These are phyloP conservation scores for Podospora fimiseda DNA, from an alignment of 495 filamentous ascomycete species.

Conservation along the genomic window DNA sequence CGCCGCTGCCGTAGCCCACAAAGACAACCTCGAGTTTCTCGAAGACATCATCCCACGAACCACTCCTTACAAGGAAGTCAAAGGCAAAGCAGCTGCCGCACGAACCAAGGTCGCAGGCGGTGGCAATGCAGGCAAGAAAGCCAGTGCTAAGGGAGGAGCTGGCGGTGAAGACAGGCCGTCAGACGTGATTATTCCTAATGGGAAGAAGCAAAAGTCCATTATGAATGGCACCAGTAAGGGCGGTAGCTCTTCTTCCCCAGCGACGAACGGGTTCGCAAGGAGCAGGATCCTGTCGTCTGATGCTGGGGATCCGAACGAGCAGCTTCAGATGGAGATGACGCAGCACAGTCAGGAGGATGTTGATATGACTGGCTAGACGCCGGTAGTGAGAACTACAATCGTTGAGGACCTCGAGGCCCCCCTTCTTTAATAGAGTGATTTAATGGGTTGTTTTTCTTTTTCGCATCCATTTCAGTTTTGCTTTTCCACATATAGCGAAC, in stretches of 20 bases:
- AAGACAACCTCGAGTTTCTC: conserved; percentile 94
- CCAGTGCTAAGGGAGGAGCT: conserved; percentile 3
- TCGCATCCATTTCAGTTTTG: too few species aligned
- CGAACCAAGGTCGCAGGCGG: conserved; percentile 35
- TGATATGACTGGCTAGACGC: conserved; percentile 50
- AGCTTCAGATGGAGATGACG: conserved; percentile 44
- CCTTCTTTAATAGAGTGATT: too few species aligned
- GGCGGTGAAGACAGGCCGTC: conserved; percentile 24
- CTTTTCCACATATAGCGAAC: too few species aligned
- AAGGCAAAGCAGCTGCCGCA: conserved; percentile 44
- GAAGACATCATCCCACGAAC: conserved; percentile 85
- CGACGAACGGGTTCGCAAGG: conserved; percentile 11
- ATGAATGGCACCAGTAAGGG: conserved; percentile 27
- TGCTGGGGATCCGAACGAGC: conserved; percentile 33
- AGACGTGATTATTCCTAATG: conserved; percentile 23
- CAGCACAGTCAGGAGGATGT: conserved; percentile 42
- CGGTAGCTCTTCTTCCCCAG: not conserved
- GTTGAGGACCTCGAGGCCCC: too few species aligned
- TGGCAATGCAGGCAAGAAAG: not conserved
- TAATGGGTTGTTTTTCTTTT: too few species aligned
- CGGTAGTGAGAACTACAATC: too few species aligned
- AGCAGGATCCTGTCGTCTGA: conserved; percentile 16
- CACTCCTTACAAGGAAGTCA: conserved; percentile 70
- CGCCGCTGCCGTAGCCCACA: conserved; percentile 78
- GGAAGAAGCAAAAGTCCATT: conserved; percentile 40